phyloP scores from a whole-genome alignment of 139 green algal species.

The Chlorella sp. region DNA sequence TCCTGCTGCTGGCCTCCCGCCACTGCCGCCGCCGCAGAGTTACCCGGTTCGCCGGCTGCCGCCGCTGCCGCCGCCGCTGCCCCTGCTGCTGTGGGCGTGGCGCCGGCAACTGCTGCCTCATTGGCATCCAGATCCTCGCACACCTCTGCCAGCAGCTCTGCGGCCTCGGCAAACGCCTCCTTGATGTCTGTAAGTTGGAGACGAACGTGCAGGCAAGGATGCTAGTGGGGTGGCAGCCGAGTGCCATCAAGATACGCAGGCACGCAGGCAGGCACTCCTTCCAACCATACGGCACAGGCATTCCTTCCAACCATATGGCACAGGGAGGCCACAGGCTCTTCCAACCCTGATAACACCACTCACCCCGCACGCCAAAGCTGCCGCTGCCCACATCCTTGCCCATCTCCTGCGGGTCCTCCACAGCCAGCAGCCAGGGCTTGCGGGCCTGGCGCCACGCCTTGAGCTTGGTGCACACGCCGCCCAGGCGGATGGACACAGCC shows the following conservation, averaged over 20 bases:
- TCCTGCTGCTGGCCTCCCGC: slow-evolving; percentile 7
- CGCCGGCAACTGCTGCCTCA: background rate
- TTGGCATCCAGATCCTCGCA: slow-evolving; percentile 48
- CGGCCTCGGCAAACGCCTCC: slow-evolving; percentile 31
- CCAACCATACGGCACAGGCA: no score
- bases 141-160: slow-evolving; percentile 45
- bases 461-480: slow-evolving; percentile 65
- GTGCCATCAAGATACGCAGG: no score
- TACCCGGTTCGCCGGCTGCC: background rate
- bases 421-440: slow-evolving; percentile 55
- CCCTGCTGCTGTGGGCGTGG: background rate
- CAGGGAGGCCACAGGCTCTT: no score
- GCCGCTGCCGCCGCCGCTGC: background rate
- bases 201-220: no score
- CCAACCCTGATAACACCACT: background rate
- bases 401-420: slow-evolving; percentile 69
- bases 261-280: no score
- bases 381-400: slow-evolving; percentile 65
- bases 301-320: no score
- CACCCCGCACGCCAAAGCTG: slow-evolving; percentile 48
- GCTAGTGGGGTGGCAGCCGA: no score
- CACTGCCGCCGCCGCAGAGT: background rate
- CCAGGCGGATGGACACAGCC: slow-evolving; percentile 64
- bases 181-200: slow-evolving; percentile 31
- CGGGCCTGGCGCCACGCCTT: slow-evolving; percentile 45